Conservation (phyloP, 1,139 yeast genomes). For the Debaryomycetaceae sp. region DNA sequence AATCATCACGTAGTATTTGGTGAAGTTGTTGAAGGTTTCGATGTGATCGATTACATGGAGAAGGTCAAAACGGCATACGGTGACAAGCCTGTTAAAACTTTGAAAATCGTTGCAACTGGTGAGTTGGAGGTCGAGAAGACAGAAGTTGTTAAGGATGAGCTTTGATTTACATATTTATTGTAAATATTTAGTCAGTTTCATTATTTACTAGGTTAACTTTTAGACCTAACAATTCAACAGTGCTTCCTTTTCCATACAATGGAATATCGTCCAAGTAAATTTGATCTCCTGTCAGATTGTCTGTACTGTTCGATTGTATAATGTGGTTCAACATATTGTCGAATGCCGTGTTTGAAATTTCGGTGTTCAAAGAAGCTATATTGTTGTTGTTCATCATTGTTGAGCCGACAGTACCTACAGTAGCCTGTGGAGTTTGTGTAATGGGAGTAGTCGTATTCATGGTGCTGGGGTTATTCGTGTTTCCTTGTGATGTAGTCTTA, state of each 20-base stretch:
- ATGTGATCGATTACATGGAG: slow-evolving; percentile 55
- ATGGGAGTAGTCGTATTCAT: slow-evolving; percentile 14
- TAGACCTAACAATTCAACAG: slow-evolving; percentile 35
- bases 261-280: slow-evolving; percentile 39
- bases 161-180: slow-evolving; percentile 11
- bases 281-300: slow-evolving; percentile 10
- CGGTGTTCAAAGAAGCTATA: slow-evolving; percentile 12
- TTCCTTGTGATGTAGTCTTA: slow-evolving; percentile 1
- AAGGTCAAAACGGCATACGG: slow-evolving; percentile 45
- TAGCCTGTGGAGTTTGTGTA: slow-evolving; percentile 21
- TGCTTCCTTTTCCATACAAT: slow-evolving; percentile 37
- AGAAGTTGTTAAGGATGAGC: slow-evolving; percentile 25
- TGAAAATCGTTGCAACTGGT: slow-evolving; percentile 49
- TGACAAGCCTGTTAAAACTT: slow-evolving; percentile 51
- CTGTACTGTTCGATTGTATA: slow-evolving; percentile 15
- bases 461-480: slow-evolving; percentile 10
- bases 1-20: slow-evolving; percentile 81
- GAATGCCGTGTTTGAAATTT: slow-evolving; percentile 28
- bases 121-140: slow-evolving; percentile 28
- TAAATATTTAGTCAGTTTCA: not conserved
- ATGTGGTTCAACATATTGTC: slow-evolving; percentile 29
- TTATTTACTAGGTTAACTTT: slow-evolving; percentile 17
- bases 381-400: slow-evolving; percentile 9
- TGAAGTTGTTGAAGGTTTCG: slow-evolving; percentile 67
- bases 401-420: slow-evolving; percentile 14